A percentile compares a stretch with the other conserved stretches of the same genome.
Conservation (phyloP, 495 filamentous ascomycete genomes). For the Pyrenopolyporus hunteri region DNA sequence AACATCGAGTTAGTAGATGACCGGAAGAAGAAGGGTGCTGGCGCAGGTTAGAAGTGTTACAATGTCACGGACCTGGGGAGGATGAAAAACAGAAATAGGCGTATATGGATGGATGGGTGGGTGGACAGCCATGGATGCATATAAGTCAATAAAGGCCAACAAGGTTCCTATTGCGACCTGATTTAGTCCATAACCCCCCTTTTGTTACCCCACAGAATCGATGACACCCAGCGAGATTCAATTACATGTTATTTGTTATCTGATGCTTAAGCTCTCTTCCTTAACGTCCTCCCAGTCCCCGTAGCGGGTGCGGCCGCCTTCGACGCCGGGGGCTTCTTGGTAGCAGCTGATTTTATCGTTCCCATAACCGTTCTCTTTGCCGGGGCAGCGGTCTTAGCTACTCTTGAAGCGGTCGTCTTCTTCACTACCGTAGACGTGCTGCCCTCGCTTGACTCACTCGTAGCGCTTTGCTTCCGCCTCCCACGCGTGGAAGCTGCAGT, state of each 20-base stretch:
- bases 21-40: slow-evolving; percentile 81
- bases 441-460: slow-evolving; percentile 56
- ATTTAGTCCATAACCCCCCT: slow-evolving; percentile 11
- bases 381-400: slow-evolving; percentile 47
- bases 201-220: slow-evolving; percentile 8
- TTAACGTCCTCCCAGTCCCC: slow-evolving; percentile 53
- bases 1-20: slow-evolving; percentile 95
- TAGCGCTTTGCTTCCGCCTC: slow-evolving; percentile 53
- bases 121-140: not conserved
- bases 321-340: slow-evolving; percentile 49
- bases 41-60: slow-evolving; percentile 22
- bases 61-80: slow-evolving; percentile 6
- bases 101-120: not conserved
- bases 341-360: slow-evolving; percentile 48
- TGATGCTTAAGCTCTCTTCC: slow-evolving; percentile 53
- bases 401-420: slow-evolving; percentile 44
- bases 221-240: slow-evolving; percentile 22
- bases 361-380: slow-evolving; percentile 50
- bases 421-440: slow-evolving; percentile 55
- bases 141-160: slow-evolving; percentile 21
- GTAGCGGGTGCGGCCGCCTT: slow-evolving; percentile 41
- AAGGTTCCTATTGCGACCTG: slow-evolving; percentile 33
- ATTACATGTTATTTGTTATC: slow-evolving; percentile 24
- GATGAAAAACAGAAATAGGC: not conserved
- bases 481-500: slow-evolving; percentile 48